Base-by-base conservation (phyloP, 2,329 filamentous ascomycete genomes). In the Aspergillus sp. region DNA sequence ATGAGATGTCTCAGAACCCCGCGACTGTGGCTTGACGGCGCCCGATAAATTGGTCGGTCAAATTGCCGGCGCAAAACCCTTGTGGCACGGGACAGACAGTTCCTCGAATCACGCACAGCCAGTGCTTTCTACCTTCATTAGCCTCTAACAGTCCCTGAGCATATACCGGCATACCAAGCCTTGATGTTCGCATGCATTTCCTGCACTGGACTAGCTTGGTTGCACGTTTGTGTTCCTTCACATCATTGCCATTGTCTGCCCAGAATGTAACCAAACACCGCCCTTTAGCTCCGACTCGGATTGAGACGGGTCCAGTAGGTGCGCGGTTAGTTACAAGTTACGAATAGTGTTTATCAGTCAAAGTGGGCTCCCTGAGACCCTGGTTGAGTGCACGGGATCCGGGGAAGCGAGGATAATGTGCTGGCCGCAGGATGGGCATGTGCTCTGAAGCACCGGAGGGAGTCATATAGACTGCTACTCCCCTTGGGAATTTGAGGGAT, bases 121-220 rank as follows among this genome's bases (percentile, higher is more conserved):
- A 18, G 11, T 17, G 52, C 48, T 43, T 38, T 56, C 26, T 24
- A 51, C n/a, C n/a, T 17, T 47, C 13, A 53, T 47, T 53, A 44
- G 15, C 45, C 39, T 11, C 24, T 8, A 30, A 15, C 13, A 42
- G 41, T 53, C 32, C 41, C 42, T 44, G 50, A n/a, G 13, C 4
- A n/a, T 0, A 36, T 30, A 24, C 18, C 30, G 36, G 15, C 41
- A 26, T 22, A 22, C 24, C 50, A 53, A 53, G 50, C 41, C 30
- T 45, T 45, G 48, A 57, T 57, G 32, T 48, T 57, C 55, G 55
- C 55, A 53, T 22, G 22, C 48, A 48, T 48, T 53, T 48, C 55
- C 55, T 39, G 36, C 36, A 41, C 7, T 42, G 32, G 48, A 45
- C 17, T 57, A 57, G 55, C 17, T 47, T 17, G 20, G 13, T 52